Conservation (phyloP, 192 early-diverging fungal genomes). For the Dissophora globulifera region DNA sequence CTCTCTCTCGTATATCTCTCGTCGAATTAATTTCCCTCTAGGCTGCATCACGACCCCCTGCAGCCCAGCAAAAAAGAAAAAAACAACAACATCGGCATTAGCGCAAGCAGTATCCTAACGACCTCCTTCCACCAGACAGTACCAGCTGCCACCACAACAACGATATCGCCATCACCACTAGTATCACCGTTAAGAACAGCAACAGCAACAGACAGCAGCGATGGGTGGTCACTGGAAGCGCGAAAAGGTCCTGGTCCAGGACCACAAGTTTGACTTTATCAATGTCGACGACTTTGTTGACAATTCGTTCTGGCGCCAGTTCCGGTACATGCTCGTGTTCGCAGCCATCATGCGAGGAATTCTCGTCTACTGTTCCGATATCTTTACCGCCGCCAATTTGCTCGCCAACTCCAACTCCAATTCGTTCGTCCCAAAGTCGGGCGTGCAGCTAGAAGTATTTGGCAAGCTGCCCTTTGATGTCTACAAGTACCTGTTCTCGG, state of each 20-base stretch:
- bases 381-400: constrained; percentile 78
- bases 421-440: constrained; percentile 13
- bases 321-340: constrained; percentile 69
- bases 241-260: constrained; percentile 75
- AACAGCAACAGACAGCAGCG: too few relatives aligned
- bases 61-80: too few relatives aligned
- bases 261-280: constrained; percentile 92
- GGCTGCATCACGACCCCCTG: constrained; percentile 3
- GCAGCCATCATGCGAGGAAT: constrained; percentile 75
- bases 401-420: constrained; percentile 45
- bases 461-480: constrained; percentile 54
- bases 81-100: too few relatives aligned
- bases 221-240: constrained; percentile 81
- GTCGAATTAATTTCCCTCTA: not conserved
- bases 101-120: not conserved
- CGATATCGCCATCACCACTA: not conserved
- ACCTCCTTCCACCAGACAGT: not conserved
- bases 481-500: constrained; percentile 65
- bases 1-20: not conserved
- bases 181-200: constrained; percentile 3
- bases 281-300: constrained; percentile 80
- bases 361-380: constrained; percentile 83
- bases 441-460: not conserved
- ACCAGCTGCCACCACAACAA: too few relatives aligned
- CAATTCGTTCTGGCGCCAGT: constrained; percentile 50